Conservation (phyloP, 2,329 filamentous ascomycete species). For the Scytalidium sp. region DNA sequence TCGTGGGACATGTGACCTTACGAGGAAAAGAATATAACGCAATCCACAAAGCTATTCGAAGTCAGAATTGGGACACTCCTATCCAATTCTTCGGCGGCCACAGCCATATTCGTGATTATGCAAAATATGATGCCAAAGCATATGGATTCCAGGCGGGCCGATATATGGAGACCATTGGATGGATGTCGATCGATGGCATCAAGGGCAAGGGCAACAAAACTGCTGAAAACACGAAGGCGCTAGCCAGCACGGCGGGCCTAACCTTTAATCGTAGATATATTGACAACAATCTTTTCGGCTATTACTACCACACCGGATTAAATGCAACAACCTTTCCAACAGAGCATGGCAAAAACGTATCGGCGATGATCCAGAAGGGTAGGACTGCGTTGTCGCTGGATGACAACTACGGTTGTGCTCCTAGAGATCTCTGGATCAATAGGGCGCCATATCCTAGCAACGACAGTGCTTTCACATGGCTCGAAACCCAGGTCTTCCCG, state of each 20-base stretch:
- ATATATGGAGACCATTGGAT: conserved; percentile 94
- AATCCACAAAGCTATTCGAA: conserved; percentile 76
- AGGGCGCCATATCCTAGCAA: conserved; percentile 70
- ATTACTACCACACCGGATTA: conserved; percentile 75
- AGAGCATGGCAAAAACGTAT: conserved; percentile 68
- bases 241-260: conserved; percentile 35
- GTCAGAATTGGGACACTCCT: conserved; percentile 73
- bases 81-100: conserved; percentile 94
- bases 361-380: conserved; percentile 64
- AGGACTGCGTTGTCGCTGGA: conserved; percentile 71
- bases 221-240: conserved; percentile 21
- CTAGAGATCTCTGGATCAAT: conserved; percentile 76
- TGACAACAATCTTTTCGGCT: conserved; percentile 86
- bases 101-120: conserved; percentile 82
- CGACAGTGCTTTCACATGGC: conserved; percentile 77
- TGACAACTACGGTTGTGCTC: conserved; percentile 76
- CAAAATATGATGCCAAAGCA: conserved; percentile 73
- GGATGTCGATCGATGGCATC: conserved; percentile 76
- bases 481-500: conserved; percentile 73
- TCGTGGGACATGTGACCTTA: conserved; percentile 81
- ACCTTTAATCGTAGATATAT: conserved; percentile 81
- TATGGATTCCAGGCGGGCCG: conserved; percentile 82
- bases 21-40: conserved; percentile 75
- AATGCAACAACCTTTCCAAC: conserved; percentile 74
- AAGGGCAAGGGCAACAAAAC: conserved; percentile 23